Evolutionary conservation across 805 yeast genomes (phyloP).

Genomic region (Kazachstania africana): DNA sequence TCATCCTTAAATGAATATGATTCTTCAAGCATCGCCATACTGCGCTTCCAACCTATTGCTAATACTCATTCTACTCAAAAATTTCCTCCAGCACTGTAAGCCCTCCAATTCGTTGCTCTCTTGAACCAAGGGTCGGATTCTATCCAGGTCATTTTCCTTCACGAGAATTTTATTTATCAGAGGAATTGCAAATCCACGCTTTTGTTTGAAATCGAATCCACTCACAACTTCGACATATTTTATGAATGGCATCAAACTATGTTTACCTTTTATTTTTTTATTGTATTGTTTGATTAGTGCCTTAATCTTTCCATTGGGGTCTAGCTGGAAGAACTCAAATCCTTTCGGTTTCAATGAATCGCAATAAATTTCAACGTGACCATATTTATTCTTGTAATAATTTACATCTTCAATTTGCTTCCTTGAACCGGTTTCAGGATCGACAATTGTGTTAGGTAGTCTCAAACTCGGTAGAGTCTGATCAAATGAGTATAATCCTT

Average conservation of each 20-base stretch:
- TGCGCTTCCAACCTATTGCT: slow-evolving; percentile 5
- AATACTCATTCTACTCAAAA: slow-evolving; percentile 5
- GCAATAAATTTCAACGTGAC: slow-evolving; percentile 15
- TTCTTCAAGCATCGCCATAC: slow-evolving; percentile 6
- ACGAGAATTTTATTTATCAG: slow-evolving; percentile 11
- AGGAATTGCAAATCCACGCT: slow-evolving; percentile 18
- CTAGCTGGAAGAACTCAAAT: slow-evolving; percentile 5
- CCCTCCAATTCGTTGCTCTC: slow-evolving; percentile 3
- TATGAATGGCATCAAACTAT: no score
- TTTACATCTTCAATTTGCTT: slow-evolving; percentile 7
- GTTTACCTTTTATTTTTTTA: slow-evolving; percentile 1
- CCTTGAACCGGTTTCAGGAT: slow-evolving; percentile 3
- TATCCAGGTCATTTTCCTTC: slow-evolving; percentile 5
- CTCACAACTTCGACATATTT: slow-evolving; percentile 16
- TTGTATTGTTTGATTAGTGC: slow-evolving; percentile 6
- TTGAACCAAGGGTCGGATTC: slow-evolving; percentile 2
- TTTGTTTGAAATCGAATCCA: slow-evolving; percentile 20
- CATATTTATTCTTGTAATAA: slow-evolving; percentile 11
- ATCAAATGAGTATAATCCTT: slow-evolving; percentile 12
- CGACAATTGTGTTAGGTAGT: slow-evolving; percentile 8
- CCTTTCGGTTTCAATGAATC: slow-evolving; percentile 12
- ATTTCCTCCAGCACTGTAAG: slow-evolving; percentile 9
- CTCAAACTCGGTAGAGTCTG: slow-evolving; percentile 15
- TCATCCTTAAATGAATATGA: no score
- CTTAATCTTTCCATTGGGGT: slow-evolving; percentile 1